Evolutionary conservation across 2,329 filamentous ascomycete genomes (phyloP).

Genomic region (Stenocarpella maydis): DNA sequence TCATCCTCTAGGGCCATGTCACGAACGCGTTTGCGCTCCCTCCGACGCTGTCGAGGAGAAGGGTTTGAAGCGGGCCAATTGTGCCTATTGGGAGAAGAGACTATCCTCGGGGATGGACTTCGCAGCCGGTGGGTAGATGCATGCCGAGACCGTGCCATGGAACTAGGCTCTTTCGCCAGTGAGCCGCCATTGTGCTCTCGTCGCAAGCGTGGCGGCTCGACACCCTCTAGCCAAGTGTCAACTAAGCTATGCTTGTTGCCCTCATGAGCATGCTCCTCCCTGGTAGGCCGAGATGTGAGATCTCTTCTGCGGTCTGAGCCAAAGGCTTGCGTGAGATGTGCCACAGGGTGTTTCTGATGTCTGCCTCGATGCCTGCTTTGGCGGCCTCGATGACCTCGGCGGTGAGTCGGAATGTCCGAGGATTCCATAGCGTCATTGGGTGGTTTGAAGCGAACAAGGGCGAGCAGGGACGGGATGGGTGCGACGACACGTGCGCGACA

Average conservation of each 20-base stretch:
- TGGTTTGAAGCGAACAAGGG: background rate
- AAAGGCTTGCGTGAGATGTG: background rate
- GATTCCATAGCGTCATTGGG: conserved; percentile 8
- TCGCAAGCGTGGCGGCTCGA: background rate
- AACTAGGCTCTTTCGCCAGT: background rate
- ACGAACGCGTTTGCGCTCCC: background rate
- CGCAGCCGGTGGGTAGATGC: background rate
- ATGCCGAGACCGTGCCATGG: background rate
- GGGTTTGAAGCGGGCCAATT: background rate
- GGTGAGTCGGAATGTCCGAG: background rate
- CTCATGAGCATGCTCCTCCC: background rate
- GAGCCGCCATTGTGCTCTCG: background rate
- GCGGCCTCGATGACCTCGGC: background rate
- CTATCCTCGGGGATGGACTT: background rate
- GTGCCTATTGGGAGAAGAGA: background rate
- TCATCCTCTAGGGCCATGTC: background rate
- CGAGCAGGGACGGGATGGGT: background rate
- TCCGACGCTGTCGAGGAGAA: background rate
- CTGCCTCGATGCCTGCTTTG: background rate
- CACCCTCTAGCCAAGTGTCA: conserved; percentile 20
- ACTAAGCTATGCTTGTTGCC: conserved; percentile 12
- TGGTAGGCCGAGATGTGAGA: background rate
- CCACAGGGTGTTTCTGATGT: background rate
- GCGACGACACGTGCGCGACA: background rate
- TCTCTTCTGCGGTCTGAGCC: background rate